Conservation (phyloP, 2,329 filamentous ascomycete genomes). For the Diaporthe ampelina region DNA sequence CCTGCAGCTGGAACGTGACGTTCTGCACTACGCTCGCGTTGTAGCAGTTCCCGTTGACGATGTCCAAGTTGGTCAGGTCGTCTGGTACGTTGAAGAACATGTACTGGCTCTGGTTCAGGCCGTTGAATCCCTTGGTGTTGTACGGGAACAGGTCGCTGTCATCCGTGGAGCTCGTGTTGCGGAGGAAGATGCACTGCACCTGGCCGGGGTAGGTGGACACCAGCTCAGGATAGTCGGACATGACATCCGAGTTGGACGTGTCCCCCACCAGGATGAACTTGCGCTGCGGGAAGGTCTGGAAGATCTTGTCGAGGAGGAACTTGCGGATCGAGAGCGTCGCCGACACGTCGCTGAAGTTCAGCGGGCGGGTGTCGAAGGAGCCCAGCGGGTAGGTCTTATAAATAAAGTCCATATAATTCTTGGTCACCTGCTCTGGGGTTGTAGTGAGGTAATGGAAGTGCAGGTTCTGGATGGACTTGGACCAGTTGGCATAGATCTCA, state of each 20-base stretch:
- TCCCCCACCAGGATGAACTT: conserved; percentile 84
- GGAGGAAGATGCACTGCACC: conserved; percentile 82
- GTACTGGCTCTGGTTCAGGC: conserved; percentile 74
- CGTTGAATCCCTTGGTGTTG: conserved; percentile 79
- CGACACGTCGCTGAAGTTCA: conserved; percentile 84
- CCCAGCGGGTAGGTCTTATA: conserved; percentile 83
- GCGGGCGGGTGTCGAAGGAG: conserved; percentile 81
- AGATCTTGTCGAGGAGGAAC: conserved; percentile 78
- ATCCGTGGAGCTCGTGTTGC: conserved; percentile 74
- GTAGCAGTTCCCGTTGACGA: conserved; percentile 76
- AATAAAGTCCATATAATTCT: conserved; percentile 86
- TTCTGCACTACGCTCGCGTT: conserved; percentile 77
- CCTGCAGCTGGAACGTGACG: conserved; percentile 78
- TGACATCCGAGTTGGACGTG: conserved; percentile 82
- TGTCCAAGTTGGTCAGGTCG: conserved; percentile 76
- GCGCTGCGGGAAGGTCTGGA: conserved; percentile 80
- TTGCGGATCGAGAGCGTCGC: conserved; percentile 80
- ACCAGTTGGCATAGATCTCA: conserved; percentile 83
- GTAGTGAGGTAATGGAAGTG: conserved; percentile 89
- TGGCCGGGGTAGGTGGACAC: conserved; percentile 77
- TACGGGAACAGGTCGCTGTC: conserved; percentile 78
- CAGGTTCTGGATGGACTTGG: conserved; percentile 72
- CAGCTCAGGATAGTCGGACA: conserved; percentile 74
- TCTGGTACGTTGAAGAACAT: conserved; percentile 85
- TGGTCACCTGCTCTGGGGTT: conserved; percentile 81